phyloP scores from a whole-genome alignment of 2,329 filamentous ascomycete species.

The Hymenoscyphus salicellus region DNA sequence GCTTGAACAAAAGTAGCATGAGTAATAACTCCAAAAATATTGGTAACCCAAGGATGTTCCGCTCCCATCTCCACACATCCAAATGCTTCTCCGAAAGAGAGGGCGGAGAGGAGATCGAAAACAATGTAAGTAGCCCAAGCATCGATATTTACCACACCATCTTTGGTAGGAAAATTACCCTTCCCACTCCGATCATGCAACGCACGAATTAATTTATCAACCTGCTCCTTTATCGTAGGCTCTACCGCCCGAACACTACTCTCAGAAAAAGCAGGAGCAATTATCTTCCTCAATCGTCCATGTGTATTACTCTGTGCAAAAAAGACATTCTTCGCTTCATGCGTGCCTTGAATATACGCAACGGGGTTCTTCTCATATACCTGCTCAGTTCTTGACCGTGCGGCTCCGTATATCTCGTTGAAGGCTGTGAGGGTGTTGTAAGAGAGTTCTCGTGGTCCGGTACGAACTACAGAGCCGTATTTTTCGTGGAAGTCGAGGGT shows the following conservation, averaged over 20 bases:
- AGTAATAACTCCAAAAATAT: slow-evolving; percentile 1
- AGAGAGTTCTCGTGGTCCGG: background rate
- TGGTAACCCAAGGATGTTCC: background rate
- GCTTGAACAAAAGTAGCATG: background rate
- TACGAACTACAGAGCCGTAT: background rate
- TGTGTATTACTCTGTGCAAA: background rate
- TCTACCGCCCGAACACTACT: background rate
- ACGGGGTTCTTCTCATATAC: background rate
- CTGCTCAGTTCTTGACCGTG: background rate
- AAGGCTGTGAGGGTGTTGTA: background rate
- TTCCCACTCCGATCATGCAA: background rate
- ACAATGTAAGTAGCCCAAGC: background rate
- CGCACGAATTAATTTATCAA: background rate
- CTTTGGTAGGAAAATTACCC: background rate
- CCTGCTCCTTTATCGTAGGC: background rate
- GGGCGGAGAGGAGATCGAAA: background rate
- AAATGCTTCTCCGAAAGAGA: background rate
- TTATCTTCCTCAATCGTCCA: background rate
- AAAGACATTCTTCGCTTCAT: background rate
- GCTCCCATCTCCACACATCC: background rate
- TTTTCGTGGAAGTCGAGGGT: background rate
- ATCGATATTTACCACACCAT: background rate
- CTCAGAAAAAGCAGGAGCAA: background rate
- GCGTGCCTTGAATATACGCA: background rate
- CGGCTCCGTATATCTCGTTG: background rate